Base-by-base conservation (phyloP, 805 yeast species). In the Suhomyces faveliae region DNA sequence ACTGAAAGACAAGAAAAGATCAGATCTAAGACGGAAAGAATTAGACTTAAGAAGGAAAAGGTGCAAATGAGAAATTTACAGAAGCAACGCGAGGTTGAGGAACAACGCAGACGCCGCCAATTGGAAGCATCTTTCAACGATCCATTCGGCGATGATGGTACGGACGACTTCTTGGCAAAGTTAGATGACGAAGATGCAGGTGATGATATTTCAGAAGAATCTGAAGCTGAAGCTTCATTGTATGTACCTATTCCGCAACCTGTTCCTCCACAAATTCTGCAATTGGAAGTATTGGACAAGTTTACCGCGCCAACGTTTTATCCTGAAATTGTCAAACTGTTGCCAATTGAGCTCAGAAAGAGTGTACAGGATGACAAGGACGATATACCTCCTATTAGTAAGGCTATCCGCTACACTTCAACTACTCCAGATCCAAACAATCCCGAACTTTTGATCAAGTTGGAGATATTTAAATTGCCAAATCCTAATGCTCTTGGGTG, bases 401-500 rank as follows among this genome's bases (percentile, higher is more conserved):
- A 60, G 35, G 74, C 74, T 4, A 60, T 73, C n/a, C 50, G 57
- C 8, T 63, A 70, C 33, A 63, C 63, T 45, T 53, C 63, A 21
- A 58, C 67, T 2, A 60, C 60, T 45, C 62, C 72, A 0, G 73
- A 70, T 43, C 46, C 52, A 7, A 51, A 52, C 17, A 64, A 66
- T 39, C 68, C 76, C 0, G 71, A 70, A 40, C 42, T 61, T 9
- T 59, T 71, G 43, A 69, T 64, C 42, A 68, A 64, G 50, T 56
- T 71, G 27, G 78, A 73, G 49, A 60, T 73, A 11, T 55, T 73
- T 13, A 71, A 70, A 55, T 61, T 73, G 35, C 78, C 78, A 2
- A 73, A 73, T 53, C 67, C 74, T 33, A 73, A 73, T 49, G 56
- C 68, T 11, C 46, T 73, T 37, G 78, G 70, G 3, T 73, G 78